Percentiles rank a stretch among this genome's conserved stretches.
Evolutionary conservation across 208 protist species (phyloP).

Genomic region (Crithidia fasciculata): DNA sequence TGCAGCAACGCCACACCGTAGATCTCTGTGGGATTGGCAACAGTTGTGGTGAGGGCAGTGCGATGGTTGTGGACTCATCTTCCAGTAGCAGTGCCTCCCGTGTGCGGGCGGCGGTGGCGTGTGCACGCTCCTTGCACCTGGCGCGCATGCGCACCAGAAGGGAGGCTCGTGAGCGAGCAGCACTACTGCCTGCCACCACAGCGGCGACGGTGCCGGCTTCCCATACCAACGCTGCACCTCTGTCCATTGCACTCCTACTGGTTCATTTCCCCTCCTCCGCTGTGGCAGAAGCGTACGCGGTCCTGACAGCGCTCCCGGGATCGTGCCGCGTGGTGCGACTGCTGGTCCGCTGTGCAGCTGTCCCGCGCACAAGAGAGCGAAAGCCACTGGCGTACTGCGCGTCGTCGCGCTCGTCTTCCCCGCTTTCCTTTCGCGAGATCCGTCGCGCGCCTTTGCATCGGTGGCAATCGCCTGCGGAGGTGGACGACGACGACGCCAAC

Average conservation of each 20-base stretch:
- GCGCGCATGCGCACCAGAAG: background rate
- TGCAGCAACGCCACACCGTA: background rate
- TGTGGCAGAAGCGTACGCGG: background rate
- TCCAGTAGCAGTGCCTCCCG: background rate
- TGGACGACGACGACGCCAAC: too few relatives aligned
- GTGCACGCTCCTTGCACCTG: background rate
- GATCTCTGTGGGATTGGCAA: background rate
- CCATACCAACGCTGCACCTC: background rate
- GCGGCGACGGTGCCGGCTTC: too few relatives aligned
- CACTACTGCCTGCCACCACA: background rate
- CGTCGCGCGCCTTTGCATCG: too few relatives aligned
- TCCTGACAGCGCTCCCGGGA: background rate
- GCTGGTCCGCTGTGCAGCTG: background rate
- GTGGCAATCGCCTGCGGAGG: too few relatives aligned
- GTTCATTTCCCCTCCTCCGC: background rate
- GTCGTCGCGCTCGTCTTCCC: too few relatives aligned
- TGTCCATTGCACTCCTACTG: background rate
- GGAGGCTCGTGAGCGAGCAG: background rate
- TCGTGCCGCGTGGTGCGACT: background rate
- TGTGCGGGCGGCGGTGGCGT: conserved; percentile 1
- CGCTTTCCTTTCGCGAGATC: too few relatives aligned
- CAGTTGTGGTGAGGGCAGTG: too few relatives aligned
- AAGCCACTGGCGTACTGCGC: too few relatives aligned
- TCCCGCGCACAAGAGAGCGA: too few relatives aligned
- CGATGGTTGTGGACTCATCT: background rate